Conservation (phyloP, 2,329 filamentous ascomycete genomes). For the Cladophialophora chaetospira region DNA sequence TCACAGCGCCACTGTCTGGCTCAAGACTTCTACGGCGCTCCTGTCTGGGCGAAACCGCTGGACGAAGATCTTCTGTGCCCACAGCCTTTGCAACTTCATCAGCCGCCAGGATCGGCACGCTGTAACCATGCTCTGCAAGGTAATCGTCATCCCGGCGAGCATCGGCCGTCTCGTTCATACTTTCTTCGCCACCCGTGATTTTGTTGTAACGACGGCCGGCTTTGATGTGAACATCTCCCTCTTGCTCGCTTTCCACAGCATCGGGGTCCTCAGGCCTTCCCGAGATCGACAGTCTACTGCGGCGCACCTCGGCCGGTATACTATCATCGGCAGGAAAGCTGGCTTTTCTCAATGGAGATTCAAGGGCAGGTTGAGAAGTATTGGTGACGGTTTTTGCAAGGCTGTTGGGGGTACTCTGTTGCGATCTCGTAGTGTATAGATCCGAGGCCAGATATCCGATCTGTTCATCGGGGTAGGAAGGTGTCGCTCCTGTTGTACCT, state of each 20-base stretch:
- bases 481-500: slow-evolving; percentile 66
- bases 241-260: slow-evolving; percentile 50
- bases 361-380: slow-evolving; percentile 49
- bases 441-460: slow-evolving; percentile 86
- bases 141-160: slow-evolving; percentile 54
- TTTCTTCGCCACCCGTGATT: slow-evolving; percentile 47
- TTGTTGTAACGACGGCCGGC: slow-evolving; percentile 45
- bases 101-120: slow-evolving; percentile 80
- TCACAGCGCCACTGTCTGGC: slow-evolving; percentile 53
- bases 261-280: slow-evolving; percentile 28
- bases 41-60: slow-evolving; percentile 76
- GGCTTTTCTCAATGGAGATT: slow-evolving; percentile 56
- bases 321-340: slow-evolving; percentile 47
- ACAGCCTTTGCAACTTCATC: slow-evolving; percentile 82
- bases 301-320: slow-evolving; percentile 31
- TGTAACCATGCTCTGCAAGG: slow-evolving; percentile 63
- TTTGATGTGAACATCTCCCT: slow-evolving; percentile 76
- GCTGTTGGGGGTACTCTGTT: slow-evolving; percentile 63
- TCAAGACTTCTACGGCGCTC: slow-evolving; percentile 65
- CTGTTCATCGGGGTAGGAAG: slow-evolving; percentile 84
- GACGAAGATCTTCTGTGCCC: slow-evolving; percentile 68
- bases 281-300: slow-evolving; percentile 30
- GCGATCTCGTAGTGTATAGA: slow-evolving; percentile 75
- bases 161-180: slow-evolving; percentile 49
- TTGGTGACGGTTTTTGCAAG: slow-evolving; percentile 45